Percentiles rank a stretch among this genome's conserved stretches.
These are phyloP conservation scores for Chlorencoelia australis DNA, from an alignment of 2,329 filamentous ascomycete species.

Conservation along the genomic window DNA sequence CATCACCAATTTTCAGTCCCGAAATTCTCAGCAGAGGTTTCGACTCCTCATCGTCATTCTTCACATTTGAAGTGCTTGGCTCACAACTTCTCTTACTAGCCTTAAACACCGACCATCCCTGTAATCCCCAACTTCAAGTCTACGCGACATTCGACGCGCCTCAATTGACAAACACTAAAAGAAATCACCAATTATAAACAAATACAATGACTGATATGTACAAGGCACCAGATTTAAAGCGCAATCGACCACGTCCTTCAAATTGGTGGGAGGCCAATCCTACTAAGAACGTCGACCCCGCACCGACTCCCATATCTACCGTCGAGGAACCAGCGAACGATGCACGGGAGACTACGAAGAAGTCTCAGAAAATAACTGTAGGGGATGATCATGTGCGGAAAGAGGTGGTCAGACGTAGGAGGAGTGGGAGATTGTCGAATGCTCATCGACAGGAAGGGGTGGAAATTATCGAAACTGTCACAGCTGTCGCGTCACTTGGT, in stretches of 20 bases:
- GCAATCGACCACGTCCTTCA: constrained; percentile 20
- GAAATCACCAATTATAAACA: too few relatives aligned
- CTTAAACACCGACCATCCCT: too few relatives aligned
- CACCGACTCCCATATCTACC: constrained; percentile 1
- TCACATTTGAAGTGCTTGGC: too few relatives aligned
- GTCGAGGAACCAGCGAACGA: not conserved
- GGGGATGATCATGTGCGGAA: not conserved
- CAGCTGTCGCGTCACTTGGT: too few relatives aligned
- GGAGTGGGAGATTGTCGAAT: not conserved
- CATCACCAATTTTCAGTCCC: too few relatives aligned
- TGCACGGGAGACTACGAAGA: not conserved
- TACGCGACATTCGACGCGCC: too few relatives aligned
- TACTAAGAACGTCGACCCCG: constrained; percentile 4
- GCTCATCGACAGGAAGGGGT: not conserved
- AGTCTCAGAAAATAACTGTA: not conserved
- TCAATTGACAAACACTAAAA: too few relatives aligned
- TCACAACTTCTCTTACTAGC: too few relatives aligned
- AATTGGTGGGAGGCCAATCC: constrained; percentile 20
- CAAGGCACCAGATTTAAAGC: constrained; percentile 11
- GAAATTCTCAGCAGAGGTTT: too few relatives aligned
- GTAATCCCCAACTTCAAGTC: too few relatives aligned
- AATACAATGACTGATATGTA: not conserved
- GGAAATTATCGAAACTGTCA: too few relatives aligned
- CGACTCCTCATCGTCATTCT: too few relatives aligned
- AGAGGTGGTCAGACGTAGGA: not conserved